Evolutionary conservation across 441 rosid genomes (phyloP).

Genomic region (Euphorbia celastroides): DNA sequence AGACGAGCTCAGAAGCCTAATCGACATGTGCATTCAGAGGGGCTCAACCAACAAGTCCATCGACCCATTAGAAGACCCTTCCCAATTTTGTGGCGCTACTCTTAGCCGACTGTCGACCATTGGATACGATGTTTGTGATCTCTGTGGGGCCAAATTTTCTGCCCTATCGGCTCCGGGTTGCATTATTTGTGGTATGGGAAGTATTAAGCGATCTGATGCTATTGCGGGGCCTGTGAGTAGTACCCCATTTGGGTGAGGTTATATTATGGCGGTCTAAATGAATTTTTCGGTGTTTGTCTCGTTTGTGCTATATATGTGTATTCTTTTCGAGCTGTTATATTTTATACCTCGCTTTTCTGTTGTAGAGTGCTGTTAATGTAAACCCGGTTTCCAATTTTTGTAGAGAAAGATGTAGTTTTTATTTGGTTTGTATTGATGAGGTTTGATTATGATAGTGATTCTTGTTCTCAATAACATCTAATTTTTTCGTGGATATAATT

Average conservation of each 20-base stretch:
- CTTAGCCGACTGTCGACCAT: constrained; percentile 95
- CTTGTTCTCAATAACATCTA: neutral
- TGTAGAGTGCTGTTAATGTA: neutral
- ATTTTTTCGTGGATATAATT: neutral
- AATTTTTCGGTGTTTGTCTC: neutral
- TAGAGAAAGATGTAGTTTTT: neutral
- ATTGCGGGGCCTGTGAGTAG: constrained; percentile 58
- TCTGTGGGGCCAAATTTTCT: constrained; percentile 93
- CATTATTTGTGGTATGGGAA: constrained; percentile 98
- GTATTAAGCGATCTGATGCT: constrained; percentile 87
- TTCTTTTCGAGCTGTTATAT: too few relatives aligned
- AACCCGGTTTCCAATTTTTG: constrained; percentile 14
- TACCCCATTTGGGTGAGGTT: constrained; percentile 72
- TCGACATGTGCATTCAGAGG: constrained; percentile 88
- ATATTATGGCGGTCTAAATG: too few relatives aligned
- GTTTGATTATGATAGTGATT: neutral
- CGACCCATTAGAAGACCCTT: constrained; percentile 90
- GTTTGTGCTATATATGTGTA: too few relatives aligned
- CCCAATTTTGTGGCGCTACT: constrained; percentile 93
- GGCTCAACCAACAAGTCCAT: constrained; percentile 88
- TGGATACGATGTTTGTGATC: constrained; percentile 94
- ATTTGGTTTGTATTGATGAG: constrained; percentile 8
- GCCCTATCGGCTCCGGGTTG: constrained; percentile 90
- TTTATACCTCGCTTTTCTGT: neutral
- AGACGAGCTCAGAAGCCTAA: constrained; percentile 80